phyloP scores from a whole-genome alignment of 805 yeast genomes.

The Candida pseudofarinosa region DNA sequence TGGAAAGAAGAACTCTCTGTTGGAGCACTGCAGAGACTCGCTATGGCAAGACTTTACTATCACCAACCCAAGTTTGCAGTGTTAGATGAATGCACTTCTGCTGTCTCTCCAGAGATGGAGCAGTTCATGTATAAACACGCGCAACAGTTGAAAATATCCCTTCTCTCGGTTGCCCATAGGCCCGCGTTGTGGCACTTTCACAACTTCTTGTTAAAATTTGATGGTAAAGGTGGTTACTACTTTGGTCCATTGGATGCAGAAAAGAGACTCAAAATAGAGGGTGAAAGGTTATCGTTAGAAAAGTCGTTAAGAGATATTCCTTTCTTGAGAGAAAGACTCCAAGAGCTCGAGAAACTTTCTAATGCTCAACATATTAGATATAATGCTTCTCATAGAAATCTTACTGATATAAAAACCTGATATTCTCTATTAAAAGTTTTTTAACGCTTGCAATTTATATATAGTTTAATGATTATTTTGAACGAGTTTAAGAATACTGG shows the following conservation, averaged over 20 bases:
- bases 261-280: constrained; percentile 68
- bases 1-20: constrained; percentile 88
- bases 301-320: constrained; percentile 68
- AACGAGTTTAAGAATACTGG: neutral
- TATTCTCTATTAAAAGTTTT: too few relatives aligned
- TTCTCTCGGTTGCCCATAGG: constrained; percentile 88
- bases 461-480: neutral
- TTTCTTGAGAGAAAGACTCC: constrained; percentile 59
- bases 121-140: constrained; percentile 85
- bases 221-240: constrained; percentile 71
- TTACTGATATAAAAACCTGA: neutral
- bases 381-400: constrained; percentile 23
- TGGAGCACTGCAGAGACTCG: constrained; percentile 91
- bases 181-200: constrained; percentile 93
- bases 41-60: constrained; percentile 88
- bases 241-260: constrained; percentile 66
- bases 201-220: constrained; percentile 73
- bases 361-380: constrained; percentile 38
- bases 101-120: constrained; percentile 88
- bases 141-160: constrained; percentile 70
- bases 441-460: too few relatives aligned
- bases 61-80: constrained; percentile 93
- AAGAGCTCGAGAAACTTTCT: constrained; percentile 55
- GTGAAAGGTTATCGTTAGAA: constrained; percentile 70
- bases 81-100: constrained; percentile 92